Base-by-base conservation (phyloP, 305 asterid genomes). In the Fraxinus angustifolia region DNA sequence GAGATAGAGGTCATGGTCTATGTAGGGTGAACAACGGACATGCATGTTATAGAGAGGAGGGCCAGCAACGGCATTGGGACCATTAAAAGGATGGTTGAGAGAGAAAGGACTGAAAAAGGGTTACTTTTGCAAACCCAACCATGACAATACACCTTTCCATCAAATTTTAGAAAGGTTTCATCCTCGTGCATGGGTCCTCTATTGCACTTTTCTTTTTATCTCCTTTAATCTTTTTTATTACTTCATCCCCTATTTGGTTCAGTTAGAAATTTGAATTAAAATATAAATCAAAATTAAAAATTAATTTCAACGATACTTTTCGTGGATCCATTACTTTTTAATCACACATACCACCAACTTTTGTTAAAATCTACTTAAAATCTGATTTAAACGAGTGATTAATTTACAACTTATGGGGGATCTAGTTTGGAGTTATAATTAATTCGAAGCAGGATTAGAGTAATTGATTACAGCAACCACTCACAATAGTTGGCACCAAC, bases 1-100 rank as follows among this genome's bases (percentile, higher is more conserved):
- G 78, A 28, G 28, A 73, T 83, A 82, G 82, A 23, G 82, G 85
- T 90, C 89, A 82, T 82, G 85, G 83, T 89, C 85, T 80, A 5
- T 91, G 98, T 91, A 87, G 95, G 95, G 93, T 86, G 90, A 91
- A 91, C 91, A 74, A 88, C 92, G 88, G 93, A 91, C 98, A 91
- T 81, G 82, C 97, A 89, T 81, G 81, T 86, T 81, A 80, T 81
- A 82, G 83, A 81, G 73, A 10, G 34, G 65, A 79, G 71, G 73
- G 1, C 71, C 31, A 23, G 6, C 71, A 7, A 8, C 23, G 33
- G 72, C 72, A 62, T 62, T 62, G 72, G 84, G 90, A 70, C 92
- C 93, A 86, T 78, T 70, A 56, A 75, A 62, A 80, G 78, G 79
- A 77, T 84, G 94, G 96, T 34, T 77, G 85, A 80, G 78, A 50